Evolutionary conservation across 169 alveolate species (phyloP).

Genomic region (Eimeria necatrix): DNA sequence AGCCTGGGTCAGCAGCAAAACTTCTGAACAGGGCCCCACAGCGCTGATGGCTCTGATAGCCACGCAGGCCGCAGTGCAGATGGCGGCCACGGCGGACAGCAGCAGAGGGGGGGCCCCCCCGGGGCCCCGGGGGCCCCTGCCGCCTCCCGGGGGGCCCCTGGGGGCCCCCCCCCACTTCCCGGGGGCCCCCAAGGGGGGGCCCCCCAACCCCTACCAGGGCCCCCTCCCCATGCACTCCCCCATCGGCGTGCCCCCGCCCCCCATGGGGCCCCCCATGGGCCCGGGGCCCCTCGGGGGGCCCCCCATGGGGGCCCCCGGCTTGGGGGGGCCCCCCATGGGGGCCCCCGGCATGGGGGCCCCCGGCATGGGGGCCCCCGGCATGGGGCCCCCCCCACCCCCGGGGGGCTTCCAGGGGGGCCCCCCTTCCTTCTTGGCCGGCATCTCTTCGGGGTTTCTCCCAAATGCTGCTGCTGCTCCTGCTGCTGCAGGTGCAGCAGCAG

Average conservation of each 20-base stretch:
- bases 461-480: background rate
- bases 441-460: background rate
- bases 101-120: background rate
- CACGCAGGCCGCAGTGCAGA: conserved; percentile 47
- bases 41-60: conserved; percentile 58
- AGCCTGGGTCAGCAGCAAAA: conserved; percentile 76
- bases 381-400: background rate
- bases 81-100: conserved; percentile 42
- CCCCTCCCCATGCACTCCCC: background rate
- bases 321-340: conserved; percentile 17
- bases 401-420: background rate
- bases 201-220: background rate
- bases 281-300: background rate
- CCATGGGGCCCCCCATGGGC: background rate
- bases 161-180: background rate
- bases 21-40: conserved; percentile 70
- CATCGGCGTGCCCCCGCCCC: background rate
- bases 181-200: background rate
- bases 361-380: background rate
- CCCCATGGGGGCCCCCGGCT: background rate
- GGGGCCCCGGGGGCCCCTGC: background rate
- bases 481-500: background rate
- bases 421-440: conserved; percentile 1
- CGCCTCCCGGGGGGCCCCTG: background rate
- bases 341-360: background rate